These are phyloP conservation scores for Begonia masoniana DNA, from an alignment of 306 rosid genomes.

Conservation along the genomic window DNA sequence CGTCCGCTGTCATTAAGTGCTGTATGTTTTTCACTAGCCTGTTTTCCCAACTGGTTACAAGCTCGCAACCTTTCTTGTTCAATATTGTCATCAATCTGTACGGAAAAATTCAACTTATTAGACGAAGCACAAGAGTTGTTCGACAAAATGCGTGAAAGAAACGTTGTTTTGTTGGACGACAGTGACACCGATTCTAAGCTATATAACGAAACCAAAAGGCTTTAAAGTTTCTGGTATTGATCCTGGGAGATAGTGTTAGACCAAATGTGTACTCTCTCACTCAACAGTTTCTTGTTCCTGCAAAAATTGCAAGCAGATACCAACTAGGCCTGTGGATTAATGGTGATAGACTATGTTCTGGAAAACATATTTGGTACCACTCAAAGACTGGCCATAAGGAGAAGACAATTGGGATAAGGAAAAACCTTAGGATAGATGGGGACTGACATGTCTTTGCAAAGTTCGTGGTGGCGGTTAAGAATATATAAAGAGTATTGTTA, in stretches of 20 bases:
- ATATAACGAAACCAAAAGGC: conserved; percentile 38
- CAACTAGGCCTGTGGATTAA: conserved; percentile 36
- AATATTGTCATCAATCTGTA: conserved; percentile 36
- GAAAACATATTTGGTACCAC: conserved; percentile 68
- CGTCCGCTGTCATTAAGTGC: conserved; percentile 45
- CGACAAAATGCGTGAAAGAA: conserved; percentile 65
- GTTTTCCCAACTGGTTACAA: conserved; percentile 46
- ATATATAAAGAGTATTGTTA: too few species aligned
- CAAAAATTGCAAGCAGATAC: conserved; percentile 54
- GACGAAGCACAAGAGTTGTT: conserved; percentile 59
- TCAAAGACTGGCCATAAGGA: conserved; percentile 60
- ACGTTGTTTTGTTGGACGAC: conserved; percentile 70
- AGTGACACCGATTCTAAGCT: conserved; percentile 46
- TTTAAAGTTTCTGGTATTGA: conserved; percentile 33
- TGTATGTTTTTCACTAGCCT: conserved; percentile 57
- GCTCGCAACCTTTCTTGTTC: conserved; percentile 38
- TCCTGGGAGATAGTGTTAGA: conserved; percentile 59
- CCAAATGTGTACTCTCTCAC: conserved; percentile 68
- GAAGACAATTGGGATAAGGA: conserved; percentile 60
- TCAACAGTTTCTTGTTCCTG: conserved; percentile 75
- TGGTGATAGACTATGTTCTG: conserved; percentile 59
- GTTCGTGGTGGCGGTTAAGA: too few species aligned
- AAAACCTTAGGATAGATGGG: conserved; percentile 56
- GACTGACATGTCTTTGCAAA: too few species aligned
- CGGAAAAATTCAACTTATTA: conserved; percentile 11